Base-by-base conservation (phyloP, 2,329 filamentous ascomycete species). In the Ceratocystis lukuohia region DNA sequence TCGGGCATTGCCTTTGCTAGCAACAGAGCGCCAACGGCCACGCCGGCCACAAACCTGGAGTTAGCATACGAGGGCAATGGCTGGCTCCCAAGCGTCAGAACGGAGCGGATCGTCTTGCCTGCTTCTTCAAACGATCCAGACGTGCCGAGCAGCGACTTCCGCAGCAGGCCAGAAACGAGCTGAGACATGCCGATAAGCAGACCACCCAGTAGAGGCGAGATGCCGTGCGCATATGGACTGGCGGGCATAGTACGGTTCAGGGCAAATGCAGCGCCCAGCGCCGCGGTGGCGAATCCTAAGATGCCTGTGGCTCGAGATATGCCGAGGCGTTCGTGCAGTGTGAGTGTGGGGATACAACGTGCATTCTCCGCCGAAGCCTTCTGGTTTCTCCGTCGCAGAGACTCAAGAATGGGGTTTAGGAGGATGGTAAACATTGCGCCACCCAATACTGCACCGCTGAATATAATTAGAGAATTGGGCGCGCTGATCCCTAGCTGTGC, bases 111-210 rank as follows among this genome's bases (percentile, higher is more conserved):
- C 69, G 80, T 77, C 65, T 80, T 79, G 7, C 84, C 85, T 4
- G 81, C 69, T 70, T 88, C 84, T 70, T 87, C 83, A 70, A 84
- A 88, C 0, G 80, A 81, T 1, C 77, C 77, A 2, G 85, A 88
- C 1, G 85, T 80, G 5, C 86, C 85, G 2, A 89, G 72, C 67
- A 86, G 77, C 50, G 78, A 75, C 25, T 77, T 77, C 28, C 84
- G 80, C 44, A 80, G 71, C 10, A 82, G 67, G 0, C 87, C 72
- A 0, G 83, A 86, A 3, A 81, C 72, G 6, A 83, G 74, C 73
- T 88, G 86, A 0, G 83, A 79, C 1, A 76, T 71, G 1, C 82
- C 84, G 67, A 89, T 82, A 66, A 83, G 72, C 28, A 86, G 70
- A 1, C 86, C 86, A 28, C 84, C 84, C 2, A 76, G n/a, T 0